Base-by-base conservation (phyloP, 2,329 filamentous ascomycete species). In the Talaromyces rugulosus region DNA sequence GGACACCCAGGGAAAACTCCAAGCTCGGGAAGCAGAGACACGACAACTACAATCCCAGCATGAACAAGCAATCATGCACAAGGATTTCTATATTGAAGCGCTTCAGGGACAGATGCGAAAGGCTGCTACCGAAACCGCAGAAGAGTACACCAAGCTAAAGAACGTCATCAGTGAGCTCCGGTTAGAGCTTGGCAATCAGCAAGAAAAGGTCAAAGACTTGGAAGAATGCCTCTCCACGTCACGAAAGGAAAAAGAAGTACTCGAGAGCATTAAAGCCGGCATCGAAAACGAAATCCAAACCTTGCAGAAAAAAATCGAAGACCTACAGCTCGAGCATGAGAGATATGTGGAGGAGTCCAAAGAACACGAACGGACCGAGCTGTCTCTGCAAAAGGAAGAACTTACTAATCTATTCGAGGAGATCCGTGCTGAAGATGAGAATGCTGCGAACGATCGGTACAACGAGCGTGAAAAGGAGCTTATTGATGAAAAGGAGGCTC, bases 81-180 rank as follows among this genome's bases (percentile, higher is more conserved):
- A 84, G 67, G 82, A 85, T 55, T 79, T 76, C 58, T 81, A 85
- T 65, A 82, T 85, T 60, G 78, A 81, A 64, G 75, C 78, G 14
- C 66, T 85, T 64, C 81, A 81, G 60, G 76, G 78, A 28, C 81
- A 82, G 66, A 76, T 84, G 67, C 76, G 78, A 52, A 79, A 77
- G 53, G 74, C 81, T 18, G 78, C 80, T 54, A 78, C 78, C 58
- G 80, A 83, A 62, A 80, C 81, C 63, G 80, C 80, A 0, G 76
- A 78, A 53, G 82, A 85, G 65, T 77, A 75, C 58, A 71, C 73
- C 8, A 75, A 70, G 47, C 66, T 80, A 55, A 78, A 75, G 66
- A 75, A 76, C 53, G 76, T 71, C 42, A 75, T 80, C 63, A 81
- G 75, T 58, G 79, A 81, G 64, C 74, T 85, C 8, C 77, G 80